Conservation (phyloP, 371 early-diverging fungal genomes). For the Mortierella sp. region DNA sequence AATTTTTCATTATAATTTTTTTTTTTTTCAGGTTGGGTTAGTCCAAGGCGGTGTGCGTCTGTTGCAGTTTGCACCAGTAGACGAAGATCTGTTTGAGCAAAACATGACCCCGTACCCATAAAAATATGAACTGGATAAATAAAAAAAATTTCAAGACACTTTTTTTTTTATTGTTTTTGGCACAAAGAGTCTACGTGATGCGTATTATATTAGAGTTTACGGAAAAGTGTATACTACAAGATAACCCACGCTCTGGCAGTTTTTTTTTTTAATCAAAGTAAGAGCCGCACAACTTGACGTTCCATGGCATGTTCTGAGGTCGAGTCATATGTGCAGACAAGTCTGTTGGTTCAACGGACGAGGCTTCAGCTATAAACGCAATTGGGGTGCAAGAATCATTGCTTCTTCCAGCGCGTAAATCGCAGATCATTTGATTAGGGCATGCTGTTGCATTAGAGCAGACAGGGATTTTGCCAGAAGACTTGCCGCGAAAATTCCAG, state of each 20-base stretch:
- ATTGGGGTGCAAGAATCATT: conserved; percentile 28
- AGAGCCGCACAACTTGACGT: conserved; percentile 31
- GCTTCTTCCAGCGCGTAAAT: conserved; percentile 66
- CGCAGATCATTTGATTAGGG: conserved; percentile 59
- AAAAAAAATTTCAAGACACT: not conserved
- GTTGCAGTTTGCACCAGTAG: conserved; percentile 53
- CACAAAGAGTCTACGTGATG: not conserved
- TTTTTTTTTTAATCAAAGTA: not conserved
- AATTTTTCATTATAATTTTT: not conserved
- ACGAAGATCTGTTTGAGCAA: conserved; percentile 34
- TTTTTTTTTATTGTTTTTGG: not conserved
- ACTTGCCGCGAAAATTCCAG: conserved; percentile 60
- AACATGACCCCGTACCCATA: not conserved
- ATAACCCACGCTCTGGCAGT: too few species aligned
- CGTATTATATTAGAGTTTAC: not conserved
- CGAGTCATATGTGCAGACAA: too few species aligned
- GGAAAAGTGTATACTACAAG: too few species aligned
- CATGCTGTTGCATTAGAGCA: conserved; percentile 59
- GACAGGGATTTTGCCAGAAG: conserved; percentile 47
- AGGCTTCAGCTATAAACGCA: not conserved
- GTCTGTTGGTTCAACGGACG: not conserved
- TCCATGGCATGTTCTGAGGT: conserved; percentile 20
- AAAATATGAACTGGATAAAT: not conserved
- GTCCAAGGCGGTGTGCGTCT: conserved; percentile 51
- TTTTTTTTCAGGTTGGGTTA: conserved; percentile 38